Percentiles rank a stretch among this genome's conserved stretches.
Evolutionary conservation across 140 eudicot species (phyloP).

Genomic region (Senecio squalidus): DNA sequence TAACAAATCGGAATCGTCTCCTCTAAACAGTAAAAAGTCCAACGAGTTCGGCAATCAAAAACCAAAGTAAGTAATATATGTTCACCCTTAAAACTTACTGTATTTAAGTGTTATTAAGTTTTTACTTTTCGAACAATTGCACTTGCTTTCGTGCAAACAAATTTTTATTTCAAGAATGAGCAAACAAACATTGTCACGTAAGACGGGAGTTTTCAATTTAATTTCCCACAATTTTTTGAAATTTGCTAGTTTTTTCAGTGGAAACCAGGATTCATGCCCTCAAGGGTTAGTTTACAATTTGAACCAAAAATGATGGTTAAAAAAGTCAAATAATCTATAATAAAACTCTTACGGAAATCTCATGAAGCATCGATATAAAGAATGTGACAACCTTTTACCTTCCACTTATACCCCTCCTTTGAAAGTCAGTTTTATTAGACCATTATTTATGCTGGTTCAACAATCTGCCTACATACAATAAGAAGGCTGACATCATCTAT

Average conservation of each 20-base stretch:
- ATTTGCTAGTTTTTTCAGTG: too few relatives aligned
- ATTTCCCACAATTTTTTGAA: too few relatives aligned
- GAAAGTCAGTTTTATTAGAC: neutral
- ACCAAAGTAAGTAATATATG: slow-evolving; percentile 35
- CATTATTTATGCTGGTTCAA: too few relatives aligned
- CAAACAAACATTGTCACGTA: neutral
- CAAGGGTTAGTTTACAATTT: neutral
- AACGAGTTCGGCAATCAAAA: too few relatives aligned
- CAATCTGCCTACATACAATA: too few relatives aligned
- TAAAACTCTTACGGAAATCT: neutral
- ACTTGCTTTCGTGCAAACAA: neutral
- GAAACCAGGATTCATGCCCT: too few relatives aligned
- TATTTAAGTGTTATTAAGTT: neutral
- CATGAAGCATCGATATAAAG: neutral
- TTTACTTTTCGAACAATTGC: neutral
- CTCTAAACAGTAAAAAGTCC: slow-evolving; percentile 17
- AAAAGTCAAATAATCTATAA: neutral
- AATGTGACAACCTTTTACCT: neutral
- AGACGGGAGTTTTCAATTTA: neutral
- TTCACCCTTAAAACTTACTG: neutral
- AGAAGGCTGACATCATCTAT: too few relatives aligned
- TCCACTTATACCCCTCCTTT: neutral
- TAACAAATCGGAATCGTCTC: slow-evolving; percentile 25
- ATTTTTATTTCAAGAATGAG: neutral
- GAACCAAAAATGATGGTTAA: slow-evolving; percentile 6